These are phyloP conservation scores for Umbelopsis vinacea DNA, from an alignment of 192 early-diverging fungal species.

Conservation along the genomic window DNA sequence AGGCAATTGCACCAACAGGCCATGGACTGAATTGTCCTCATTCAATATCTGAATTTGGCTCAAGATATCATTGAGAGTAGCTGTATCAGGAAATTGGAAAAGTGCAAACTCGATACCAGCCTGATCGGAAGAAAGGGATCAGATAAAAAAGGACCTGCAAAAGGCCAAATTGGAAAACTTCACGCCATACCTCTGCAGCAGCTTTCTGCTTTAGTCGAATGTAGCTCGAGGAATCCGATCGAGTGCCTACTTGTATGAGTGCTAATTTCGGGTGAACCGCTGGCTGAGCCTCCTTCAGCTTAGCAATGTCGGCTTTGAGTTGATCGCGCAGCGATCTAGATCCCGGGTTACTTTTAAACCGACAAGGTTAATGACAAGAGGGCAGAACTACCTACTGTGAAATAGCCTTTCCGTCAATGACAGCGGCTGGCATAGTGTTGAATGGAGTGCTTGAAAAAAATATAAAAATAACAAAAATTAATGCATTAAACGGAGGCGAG, in stretches of 20 bases:
- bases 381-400: constrained; percentile 63
- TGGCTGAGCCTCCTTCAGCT: constrained; percentile 64
- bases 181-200: constrained; percentile 67
- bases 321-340: constrained; percentile 70
- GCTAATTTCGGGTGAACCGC: constrained; percentile 82
- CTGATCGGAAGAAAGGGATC: constrained; percentile 35
- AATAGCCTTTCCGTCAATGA: constrained; percentile 83
- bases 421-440: constrained; percentile 48
- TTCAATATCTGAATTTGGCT: constrained; percentile 73
- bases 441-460: not conserved
- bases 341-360: not conserved
- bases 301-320: constrained; percentile 70
- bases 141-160: not conserved
- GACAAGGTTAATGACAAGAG: not conserved
- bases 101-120: constrained; percentile 80
- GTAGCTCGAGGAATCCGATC: constrained; percentile 94
- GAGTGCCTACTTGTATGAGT: constrained; percentile 90
- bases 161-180: not conserved
- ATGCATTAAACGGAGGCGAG: too few relatives aligned
- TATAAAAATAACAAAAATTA: not conserved
- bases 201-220: constrained; percentile 93
- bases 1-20: constrained; percentile 95
- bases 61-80: constrained; percentile 76
- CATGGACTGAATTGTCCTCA: constrained; percentile 82
- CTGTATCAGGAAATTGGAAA: constrained; percentile 64